phyloP scores from a whole-genome alignment of 805 yeast genomes.

The Candida alai region DNA sequence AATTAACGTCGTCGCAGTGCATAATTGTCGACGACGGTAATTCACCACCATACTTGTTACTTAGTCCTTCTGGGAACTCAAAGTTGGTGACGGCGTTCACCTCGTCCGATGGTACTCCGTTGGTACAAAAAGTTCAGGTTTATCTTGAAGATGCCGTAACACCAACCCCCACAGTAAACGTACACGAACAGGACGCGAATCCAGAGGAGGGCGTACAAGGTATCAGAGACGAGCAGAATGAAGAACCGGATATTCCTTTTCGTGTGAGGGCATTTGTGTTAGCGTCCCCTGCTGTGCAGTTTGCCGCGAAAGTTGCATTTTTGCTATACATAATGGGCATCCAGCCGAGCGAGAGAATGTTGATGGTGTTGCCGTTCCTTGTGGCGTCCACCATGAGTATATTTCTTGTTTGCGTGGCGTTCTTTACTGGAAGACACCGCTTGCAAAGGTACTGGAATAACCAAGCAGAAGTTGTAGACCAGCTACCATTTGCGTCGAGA shows the following conservation, averaged over 20 bases:
- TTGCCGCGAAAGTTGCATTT: slow-evolving; percentile 6
- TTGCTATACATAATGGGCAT: slow-evolving; percentile 6
- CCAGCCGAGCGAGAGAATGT: slow-evolving; percentile 6
- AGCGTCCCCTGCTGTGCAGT: too few species aligned
- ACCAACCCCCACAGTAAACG: not conserved
- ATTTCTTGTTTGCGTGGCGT: slow-evolving; percentile 6
- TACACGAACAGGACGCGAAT: not conserved
- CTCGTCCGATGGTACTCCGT: slow-evolving; percentile 12
- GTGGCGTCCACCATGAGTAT: not conserved
- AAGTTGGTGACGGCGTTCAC: slow-evolving; percentile 18
- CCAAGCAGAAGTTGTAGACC: too few species aligned
- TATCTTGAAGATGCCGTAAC: slow-evolving; percentile 11
- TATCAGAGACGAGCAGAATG: too few species aligned
- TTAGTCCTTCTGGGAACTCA: slow-evolving; percentile 34
- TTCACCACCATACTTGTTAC: slow-evolving; percentile 35
- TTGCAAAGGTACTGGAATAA: slow-evolving; percentile 4
- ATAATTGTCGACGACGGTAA: slow-evolving; percentile 32
- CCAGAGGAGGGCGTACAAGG: too few species aligned
- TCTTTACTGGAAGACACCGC: slow-evolving; percentile 9
- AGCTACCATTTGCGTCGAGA: too few species aligned
- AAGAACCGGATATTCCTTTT: too few species aligned
- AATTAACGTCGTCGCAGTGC: slow-evolving; percentile 38
- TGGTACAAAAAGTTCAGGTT: slow-evolving; percentile 25
- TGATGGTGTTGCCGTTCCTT: slow-evolving; percentile 6
- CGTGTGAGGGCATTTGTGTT: too few species aligned